Evolutionary conservation across 495 filamentous ascomycete species (phyloP).

Genomic region (Chlorociboria aeruginascens): DNA sequence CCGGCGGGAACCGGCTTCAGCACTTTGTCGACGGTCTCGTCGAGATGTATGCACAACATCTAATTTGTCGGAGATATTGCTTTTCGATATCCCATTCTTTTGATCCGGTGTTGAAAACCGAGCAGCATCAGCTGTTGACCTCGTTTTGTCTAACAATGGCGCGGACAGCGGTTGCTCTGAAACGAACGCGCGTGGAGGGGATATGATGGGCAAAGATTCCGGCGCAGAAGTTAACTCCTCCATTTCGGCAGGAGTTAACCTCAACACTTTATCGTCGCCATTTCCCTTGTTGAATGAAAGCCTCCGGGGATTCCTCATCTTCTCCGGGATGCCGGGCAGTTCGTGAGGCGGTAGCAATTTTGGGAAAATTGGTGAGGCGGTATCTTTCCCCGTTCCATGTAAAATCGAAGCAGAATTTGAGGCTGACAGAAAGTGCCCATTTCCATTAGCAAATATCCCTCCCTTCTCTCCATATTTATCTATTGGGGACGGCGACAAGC

Average conservation of each 20-base stretch:
- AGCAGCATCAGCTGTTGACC: background rate
- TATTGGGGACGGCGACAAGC: slow-evolving; percentile 5
- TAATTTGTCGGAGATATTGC: slow-evolving; percentile 2
- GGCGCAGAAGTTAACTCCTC: slow-evolving; percentile 44
- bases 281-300: slow-evolving; percentile 9
- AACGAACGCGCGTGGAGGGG: slow-evolving; percentile 1
- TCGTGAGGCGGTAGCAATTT: slow-evolving; percentile 13
- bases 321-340: slow-evolving; percentile 16
- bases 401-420: background rate
- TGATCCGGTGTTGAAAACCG: background rate
- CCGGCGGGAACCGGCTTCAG: slow-evolving; percentile 3
- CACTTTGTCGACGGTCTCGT: slow-evolving; percentile 7
- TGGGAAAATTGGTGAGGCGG: slow-evolving; percentile 5
- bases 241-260: slow-evolving; percentile 39
- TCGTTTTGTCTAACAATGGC: slow-evolving; percentile 6
- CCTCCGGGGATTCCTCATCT: slow-evolving; percentile 9
- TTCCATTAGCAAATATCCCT: too few species aligned
- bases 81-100: background rate
- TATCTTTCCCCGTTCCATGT: too few species aligned
- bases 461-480: background rate
- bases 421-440: background rate
- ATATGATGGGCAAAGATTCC: slow-evolving; percentile 33
- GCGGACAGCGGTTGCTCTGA: slow-evolving; percentile 7
- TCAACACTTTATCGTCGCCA: slow-evolving; percentile 28
- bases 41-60: background rate